A percentile compares a stretch with the other conserved stretches of the same genome.
phyloP scores from a whole-genome alignment of 1,284 basidiomycete genomes.

The Sanghuangporus sanghuang region DNA sequence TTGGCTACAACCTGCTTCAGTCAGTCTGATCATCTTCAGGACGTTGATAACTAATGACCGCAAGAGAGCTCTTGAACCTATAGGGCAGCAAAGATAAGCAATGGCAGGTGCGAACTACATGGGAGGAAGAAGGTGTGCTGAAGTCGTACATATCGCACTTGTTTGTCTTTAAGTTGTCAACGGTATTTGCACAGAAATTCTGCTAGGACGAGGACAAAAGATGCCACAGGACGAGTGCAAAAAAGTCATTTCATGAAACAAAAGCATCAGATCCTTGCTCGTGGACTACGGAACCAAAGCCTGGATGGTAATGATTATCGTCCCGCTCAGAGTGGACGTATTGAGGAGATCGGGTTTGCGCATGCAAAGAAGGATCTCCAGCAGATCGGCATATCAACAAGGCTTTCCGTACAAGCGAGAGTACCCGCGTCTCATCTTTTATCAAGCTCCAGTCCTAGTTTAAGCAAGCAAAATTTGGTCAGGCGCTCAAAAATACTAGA shows the following conservation, averaged over 20 bases:
- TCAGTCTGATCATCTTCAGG: neutral
- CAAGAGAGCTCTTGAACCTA: too few relatives aligned
- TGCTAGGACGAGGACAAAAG: conserved; percentile 47
- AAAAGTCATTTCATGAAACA: conserved; percentile 52
- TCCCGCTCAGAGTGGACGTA: neutral
- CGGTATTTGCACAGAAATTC: conserved; percentile 37
- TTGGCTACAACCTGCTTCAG: neutral
- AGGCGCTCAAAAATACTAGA: conserved; percentile 32
- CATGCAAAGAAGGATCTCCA: conserved; percentile 28
- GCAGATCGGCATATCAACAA: neutral
- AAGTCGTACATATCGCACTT: neutral
- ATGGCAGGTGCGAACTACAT: conserved; percentile 52
- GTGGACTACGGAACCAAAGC: conserved; percentile 21
- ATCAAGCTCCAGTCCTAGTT: conserved; percentile 17
- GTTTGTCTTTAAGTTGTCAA: neutral
- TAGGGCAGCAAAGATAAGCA: too few relatives aligned
- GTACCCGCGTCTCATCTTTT: neutral
- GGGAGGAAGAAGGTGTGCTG: conserved; percentile 48
- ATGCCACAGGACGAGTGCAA: conserved; percentile 42
- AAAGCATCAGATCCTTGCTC: conserved; percentile 45
- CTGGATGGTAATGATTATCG: conserved; percentile 18
- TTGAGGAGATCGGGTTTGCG: conserved; percentile 26
- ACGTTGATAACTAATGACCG: too few relatives aligned
- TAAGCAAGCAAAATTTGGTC: conserved; percentile 12
- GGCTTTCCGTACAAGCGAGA: neutral